Percentiles rank a stretch among this genome's conserved stretches.
Conservation (phyloP, 345 rosid species). For the Rhodamnia rubescens region DNA sequence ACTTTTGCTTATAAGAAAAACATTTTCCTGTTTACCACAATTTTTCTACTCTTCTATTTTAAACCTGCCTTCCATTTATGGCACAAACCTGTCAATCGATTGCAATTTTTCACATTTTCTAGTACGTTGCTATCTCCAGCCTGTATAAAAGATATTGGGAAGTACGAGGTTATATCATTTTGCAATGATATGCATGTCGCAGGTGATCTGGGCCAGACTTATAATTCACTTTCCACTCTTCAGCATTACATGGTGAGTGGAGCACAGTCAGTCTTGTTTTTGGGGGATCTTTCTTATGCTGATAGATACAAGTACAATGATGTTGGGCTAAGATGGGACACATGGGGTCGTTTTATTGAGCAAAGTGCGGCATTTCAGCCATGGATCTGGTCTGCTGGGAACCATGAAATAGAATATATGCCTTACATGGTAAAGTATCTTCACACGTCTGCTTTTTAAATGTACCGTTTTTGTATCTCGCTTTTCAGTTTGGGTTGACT, state of each 20-base stretch:
- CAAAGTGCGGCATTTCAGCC: slow-evolving; percentile 77
- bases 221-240: slow-evolving; percentile 75
- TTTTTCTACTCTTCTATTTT: background rate
- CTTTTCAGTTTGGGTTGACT: background rate
- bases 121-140: background rate
- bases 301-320: slow-evolving; percentile 71
- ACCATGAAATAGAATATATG: slow-evolving; percentile 81
- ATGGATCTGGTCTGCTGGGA: slow-evolving; percentile 92
- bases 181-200: slow-evolving; percentile 10
- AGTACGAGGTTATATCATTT: background rate
- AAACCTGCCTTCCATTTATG: background rate
- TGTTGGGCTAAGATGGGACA: slow-evolving; percentile 75
- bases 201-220: slow-evolving; percentile 96
- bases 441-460: background rate
- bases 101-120: background rate
- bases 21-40: background rate
- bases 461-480: background rate
- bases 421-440: slow-evolving; percentile 61
- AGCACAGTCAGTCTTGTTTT: slow-evolving; percentile 66
- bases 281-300: slow-evolving; percentile 93
- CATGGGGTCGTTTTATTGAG: slow-evolving; percentile 84
- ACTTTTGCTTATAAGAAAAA: background rate
- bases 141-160: background rate
- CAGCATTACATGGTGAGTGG: slow-evolving; percentile 75
- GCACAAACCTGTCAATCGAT: background rate